Percentiles rank a stretch among this genome's conserved stretches.
phyloP scores from a whole-genome alignment of 805 yeast genomes.

The Candida peoriensis region DNA sequence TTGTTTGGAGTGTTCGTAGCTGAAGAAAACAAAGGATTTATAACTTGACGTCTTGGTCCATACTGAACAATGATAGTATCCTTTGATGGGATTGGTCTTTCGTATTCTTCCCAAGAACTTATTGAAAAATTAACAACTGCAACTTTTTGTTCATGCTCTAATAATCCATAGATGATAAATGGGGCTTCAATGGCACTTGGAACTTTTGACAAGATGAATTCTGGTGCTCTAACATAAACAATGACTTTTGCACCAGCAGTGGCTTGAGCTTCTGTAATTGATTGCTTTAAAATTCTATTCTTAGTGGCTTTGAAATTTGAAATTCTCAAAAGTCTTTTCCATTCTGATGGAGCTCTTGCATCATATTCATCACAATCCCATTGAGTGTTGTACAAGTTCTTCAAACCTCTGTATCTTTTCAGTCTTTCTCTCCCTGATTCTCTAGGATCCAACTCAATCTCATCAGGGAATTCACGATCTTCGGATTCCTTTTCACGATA shows the following conservation, averaged over 20 bases:
- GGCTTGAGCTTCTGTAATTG: constrained; percentile 39
- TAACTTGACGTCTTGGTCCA: constrained; percentile 84
- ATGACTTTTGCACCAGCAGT: constrained; percentile 62
- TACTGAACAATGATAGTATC: constrained; percentile 81
- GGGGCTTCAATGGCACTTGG: constrained; percentile 42
- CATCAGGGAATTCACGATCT: constrained; percentile 93
- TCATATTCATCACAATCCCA: constrained; percentile 91
- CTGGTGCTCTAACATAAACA: constrained; percentile 56
- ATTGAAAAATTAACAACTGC: constrained; percentile 79
- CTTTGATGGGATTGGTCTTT: constrained; percentile 78
- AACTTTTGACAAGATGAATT: constrained; percentile 37
- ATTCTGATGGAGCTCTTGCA: constrained; percentile 67
- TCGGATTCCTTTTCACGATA: constrained; percentile 71
- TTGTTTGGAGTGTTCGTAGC: constrained; percentile 73
- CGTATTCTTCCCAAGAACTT: constrained; percentile 86
- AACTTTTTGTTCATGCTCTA: constrained; percentile 81
- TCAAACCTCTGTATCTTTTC: constrained; percentile 79
- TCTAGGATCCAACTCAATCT: constrained; percentile 74
- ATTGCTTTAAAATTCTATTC: constrained; percentile 61
- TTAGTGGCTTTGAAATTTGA: constrained; percentile 73
- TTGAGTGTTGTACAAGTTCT: constrained; percentile 68
- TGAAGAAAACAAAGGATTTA: constrained; percentile 79
- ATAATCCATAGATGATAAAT: constrained; percentile 65
- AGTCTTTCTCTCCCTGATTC: constrained; percentile 75
- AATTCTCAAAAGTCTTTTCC: constrained; percentile 70